Evolutionary conservation across 1,284 basidiomycete species (phyloP).

Genomic region (Microbotryum violaceum): DNA sequence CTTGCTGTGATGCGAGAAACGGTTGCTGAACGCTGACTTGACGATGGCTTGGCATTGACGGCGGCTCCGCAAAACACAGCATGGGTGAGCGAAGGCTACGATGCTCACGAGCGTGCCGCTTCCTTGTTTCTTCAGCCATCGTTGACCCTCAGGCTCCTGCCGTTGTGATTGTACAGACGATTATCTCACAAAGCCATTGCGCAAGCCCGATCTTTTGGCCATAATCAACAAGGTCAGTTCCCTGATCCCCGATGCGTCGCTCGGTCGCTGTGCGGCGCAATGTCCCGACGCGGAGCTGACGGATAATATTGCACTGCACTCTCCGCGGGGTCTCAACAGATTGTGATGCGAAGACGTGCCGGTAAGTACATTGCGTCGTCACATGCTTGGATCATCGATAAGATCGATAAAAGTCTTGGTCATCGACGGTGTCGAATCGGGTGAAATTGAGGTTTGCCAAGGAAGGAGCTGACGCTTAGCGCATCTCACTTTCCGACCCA

Average conservation of each 20-base stretch:
- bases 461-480: no score
- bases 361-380: background rate
- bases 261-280: no score
- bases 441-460: no score
- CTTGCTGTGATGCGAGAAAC: background rate
- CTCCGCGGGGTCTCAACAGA: background rate
- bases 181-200: constrained; percentile 47
- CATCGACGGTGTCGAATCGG: no score
- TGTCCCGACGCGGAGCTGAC: background rate
- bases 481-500: no score
- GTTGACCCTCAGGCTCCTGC: background rate
- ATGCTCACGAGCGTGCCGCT: background rate
- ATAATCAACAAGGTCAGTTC: constrained; percentile 32
- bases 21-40: no score
- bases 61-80: background rate
- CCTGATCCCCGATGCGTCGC: background rate
- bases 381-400: no score
- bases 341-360: constrained; percentile 14
- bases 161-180: constrained; percentile 37
- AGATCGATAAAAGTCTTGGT: background rate
- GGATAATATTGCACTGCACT: background rate
- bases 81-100: constrained; percentile 12
- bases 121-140: background rate
- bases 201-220: constrained; percentile 37
- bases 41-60: background rate